Percentiles rank a stretch among this genome's conserved stretches.
phyloP scores from a whole-genome alignment of 1,284 basidiomycete genomes.

The Tylopilus sp. region DNA sequence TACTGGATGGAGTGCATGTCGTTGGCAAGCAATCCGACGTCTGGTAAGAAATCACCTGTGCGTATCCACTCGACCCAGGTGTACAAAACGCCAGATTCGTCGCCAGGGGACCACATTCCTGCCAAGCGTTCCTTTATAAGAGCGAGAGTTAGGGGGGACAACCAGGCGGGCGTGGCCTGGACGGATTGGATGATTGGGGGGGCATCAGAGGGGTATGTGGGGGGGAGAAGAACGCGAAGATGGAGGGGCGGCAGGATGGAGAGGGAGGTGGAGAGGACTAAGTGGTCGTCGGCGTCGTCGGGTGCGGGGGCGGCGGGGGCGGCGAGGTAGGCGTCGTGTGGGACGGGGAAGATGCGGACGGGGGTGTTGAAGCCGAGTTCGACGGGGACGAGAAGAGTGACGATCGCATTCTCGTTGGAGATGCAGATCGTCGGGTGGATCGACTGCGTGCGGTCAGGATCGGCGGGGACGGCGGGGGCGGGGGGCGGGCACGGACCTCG shows the following conservation, averaged over 20 bases:
- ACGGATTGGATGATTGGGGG: conserved; percentile 58
- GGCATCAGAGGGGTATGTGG: conserved; percentile 51
- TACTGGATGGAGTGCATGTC: conserved; percentile 44
- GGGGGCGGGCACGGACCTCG: conserved; percentile 23
- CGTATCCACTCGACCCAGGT: conserved; percentile 70
- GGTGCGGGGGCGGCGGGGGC: not conserved
- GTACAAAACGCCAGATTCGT: conserved; percentile 60
- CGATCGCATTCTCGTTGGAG: conserved; percentile 39
- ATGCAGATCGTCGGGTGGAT: conserved; percentile 69
- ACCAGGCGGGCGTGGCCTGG: conserved; percentile 60
- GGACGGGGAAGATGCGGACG: conserved; percentile 35
- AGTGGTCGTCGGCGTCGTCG: not conserved
- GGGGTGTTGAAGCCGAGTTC: conserved; percentile 48
- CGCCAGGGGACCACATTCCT: conserved; percentile 58
- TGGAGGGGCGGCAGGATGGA: conserved; percentile 59
- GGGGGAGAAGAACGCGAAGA: conserved; percentile 55
- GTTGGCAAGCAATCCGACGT: conserved; percentile 36
- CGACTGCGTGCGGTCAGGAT: conserved; percentile 44
- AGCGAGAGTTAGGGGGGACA: conserved; percentile 37
- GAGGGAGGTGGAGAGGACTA: conserved; percentile 7
- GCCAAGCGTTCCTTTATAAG: conserved; percentile 44
- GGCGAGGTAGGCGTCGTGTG: conserved; percentile 31
- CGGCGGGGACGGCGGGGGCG: conserved; percentile 4
- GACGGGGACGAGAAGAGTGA: conserved; percentile 53
- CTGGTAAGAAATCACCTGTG: conserved; percentile 57